Evolutionary conservation across 2,329 filamentous ascomycete species (phyloP), one percentile per base, ranked within the genome.

Genomic region (Ceratocystis albifundus): DNA sequence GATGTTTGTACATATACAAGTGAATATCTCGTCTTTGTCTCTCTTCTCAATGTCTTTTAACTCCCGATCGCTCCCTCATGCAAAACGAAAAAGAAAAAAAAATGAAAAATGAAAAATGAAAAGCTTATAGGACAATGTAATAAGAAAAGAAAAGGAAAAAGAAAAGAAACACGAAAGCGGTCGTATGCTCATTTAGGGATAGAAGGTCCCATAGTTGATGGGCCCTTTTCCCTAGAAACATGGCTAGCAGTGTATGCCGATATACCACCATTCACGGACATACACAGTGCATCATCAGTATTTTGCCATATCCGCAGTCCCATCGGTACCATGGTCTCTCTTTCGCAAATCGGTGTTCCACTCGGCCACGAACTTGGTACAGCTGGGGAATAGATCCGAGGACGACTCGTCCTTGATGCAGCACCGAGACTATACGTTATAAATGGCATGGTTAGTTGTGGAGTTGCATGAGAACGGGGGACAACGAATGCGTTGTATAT

Each of bases 371-470:
- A 64, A 55, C 46, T 64, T 46, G 4, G 44, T 10, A 46, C 62
- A 64, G 45, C 10, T 64, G 62, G 45, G 62, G 62, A 64, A 53
- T n/a, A 53, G 28, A 20, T 50, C 62, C 25, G 62, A 48, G 4
- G 61, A 45, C 44, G 15, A 22, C 4, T 20, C 44, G n/a, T 50
- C 61, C 20, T 50, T 48, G 44, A 48, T 45, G 32, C 61, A 63
- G 61, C 61, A 63, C 20, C 36, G 44, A 7, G 41, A 25, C 61
- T 63, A 45, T 36, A 7, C 17, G 25, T 8, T 41, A 30, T n/a
- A n/a, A n/a, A n/a, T 6, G 2, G 10, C 1, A 10, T 10, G 25
- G 28, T 59, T 59, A 59, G 53, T 59, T 10, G 28, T 28, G 7
- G 6, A 53, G 48, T n/a, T 50, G 46, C 22, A n/a, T 50, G 10